Evolutionary conservation across 768 basidiomycete species (phyloP).

Genomic region (Serpula lacrymans): DNA sequence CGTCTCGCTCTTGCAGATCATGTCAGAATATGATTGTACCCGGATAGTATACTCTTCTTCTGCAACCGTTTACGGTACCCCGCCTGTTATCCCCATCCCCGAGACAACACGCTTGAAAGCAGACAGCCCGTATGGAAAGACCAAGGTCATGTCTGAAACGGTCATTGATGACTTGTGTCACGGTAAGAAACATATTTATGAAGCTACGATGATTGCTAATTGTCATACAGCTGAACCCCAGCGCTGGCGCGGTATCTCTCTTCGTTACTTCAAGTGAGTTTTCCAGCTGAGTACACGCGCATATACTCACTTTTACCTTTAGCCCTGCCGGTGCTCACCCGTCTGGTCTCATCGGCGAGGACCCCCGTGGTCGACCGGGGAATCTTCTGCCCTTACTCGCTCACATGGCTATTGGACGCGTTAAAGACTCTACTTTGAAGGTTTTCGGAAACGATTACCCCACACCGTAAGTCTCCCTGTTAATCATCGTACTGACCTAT

Average conservation of each 20-base stretch:
- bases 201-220: conserved; percentile 1
- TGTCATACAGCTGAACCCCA: conserved; percentile 55
- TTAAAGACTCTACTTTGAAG: conserved; percentile 63
- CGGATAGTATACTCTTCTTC: conserved; percentile 97
- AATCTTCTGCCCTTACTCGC: conserved; percentile 92
- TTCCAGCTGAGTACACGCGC: not conserved
- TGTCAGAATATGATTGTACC: conserved; percentile 80
- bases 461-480: conserved; percentile 58
- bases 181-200: conserved; percentile 41
- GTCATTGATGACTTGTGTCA: conserved; percentile 87
- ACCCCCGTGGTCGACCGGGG: conserved; percentile 92
- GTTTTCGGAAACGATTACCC: conserved; percentile 98
- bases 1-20: conserved; percentile 78
- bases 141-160: conserved; percentile 93
- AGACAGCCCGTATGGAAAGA: conserved; percentile 91
- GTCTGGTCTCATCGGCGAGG: conserved; percentile 92
- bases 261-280: conserved; percentile 94
- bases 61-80: conserved; percentile 96
- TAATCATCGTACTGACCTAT: conserved; percentile 6
- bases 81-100: conserved; percentile 88
- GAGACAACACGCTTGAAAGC: conserved; percentile 86
- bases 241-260: conserved; percentile 77
- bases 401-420: conserved; percentile 90
- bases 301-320: conserved; percentile 2
- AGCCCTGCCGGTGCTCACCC: conserved; percentile 99